These are phyloP conservation scores for Magnolia officinalis DNA, from an alignment of 164 flowering plant genomes.

Conservation along the genomic window DNA sequence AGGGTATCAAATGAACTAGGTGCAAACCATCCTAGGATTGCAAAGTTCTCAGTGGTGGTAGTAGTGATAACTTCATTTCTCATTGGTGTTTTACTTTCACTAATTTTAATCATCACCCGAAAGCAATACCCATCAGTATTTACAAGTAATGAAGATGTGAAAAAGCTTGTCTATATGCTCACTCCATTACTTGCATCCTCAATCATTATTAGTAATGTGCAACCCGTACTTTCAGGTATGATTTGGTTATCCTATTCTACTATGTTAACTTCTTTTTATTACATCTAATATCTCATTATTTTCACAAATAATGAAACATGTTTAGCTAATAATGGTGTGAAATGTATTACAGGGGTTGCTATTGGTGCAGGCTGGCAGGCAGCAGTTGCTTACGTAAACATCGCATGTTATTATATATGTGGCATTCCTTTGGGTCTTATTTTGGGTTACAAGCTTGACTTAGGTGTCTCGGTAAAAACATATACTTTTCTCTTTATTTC, in stretches of 20 bases:
- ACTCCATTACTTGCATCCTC: conserved; percentile 20
- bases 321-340: neutral
- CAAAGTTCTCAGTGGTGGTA: conserved; percentile 20
- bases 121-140: conserved; percentile 12
- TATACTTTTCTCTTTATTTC: neutral
- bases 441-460: conserved; percentile 38
- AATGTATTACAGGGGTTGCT: conserved; percentile 53
- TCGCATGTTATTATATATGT: conserved; percentile 58
- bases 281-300: neutral
- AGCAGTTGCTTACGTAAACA: conserved; percentile 61
- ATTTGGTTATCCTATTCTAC: too few species aligned
- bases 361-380: conserved; percentile 86
- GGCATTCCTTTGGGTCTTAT: conserved; percentile 63
- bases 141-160: conserved; percentile 13
- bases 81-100: conserved; percentile 6
- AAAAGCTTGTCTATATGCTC: conserved; percentile 14
- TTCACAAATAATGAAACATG: too few species aligned
- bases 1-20: conserved; percentile 22
- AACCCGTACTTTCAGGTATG: conserved; percentile 24
- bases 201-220: conserved; percentile 14
- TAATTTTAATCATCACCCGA: conserved; percentile 5
- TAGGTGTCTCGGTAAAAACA: conserved; percentile 47
- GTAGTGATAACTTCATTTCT: conserved; percentile 15
- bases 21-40: conserved; percentile 21
- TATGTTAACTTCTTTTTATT: neutral